These are phyloP conservation scores for Malassezia cuniculi DNA, from an alignment of 1,284 basidiomycete genomes.

Conservation along the genomic window DNA sequence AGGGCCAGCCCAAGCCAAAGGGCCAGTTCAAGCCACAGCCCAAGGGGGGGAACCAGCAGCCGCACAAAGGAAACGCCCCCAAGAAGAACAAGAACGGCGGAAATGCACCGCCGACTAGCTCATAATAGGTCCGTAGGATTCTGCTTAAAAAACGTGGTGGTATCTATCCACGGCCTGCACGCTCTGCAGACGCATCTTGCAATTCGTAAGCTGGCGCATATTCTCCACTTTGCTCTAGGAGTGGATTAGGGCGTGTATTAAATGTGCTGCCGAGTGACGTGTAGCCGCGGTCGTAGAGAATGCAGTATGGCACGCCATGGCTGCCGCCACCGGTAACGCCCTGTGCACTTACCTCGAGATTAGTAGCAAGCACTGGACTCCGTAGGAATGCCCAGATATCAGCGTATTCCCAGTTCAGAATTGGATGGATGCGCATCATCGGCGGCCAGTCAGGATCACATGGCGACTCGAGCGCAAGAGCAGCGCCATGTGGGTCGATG, in stretches of 20 bases:
- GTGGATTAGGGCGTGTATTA: constrained; percentile 85
- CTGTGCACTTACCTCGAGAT: background rate
- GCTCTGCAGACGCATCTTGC: constrained; percentile 61
- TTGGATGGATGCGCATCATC: constrained; percentile 83
- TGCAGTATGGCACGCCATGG: constrained; percentile 55
- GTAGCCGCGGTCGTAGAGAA: constrained; percentile 83
- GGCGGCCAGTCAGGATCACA: constrained; percentile 60
- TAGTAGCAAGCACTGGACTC: constrained; percentile 53
- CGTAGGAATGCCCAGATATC: constrained; percentile 82
- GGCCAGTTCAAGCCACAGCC: no score
- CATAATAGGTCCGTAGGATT: no score
- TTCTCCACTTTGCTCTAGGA: constrained; percentile 48
- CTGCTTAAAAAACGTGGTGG: no score
- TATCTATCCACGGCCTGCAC: constrained; percentile 50
- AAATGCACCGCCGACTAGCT: no score
- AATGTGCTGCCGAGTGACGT: constrained; percentile 88
- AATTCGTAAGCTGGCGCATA: constrained; percentile 68
- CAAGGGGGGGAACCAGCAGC: no score
- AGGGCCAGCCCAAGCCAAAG: no score
- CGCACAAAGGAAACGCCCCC: no score
- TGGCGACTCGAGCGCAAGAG: constrained; percentile 17
- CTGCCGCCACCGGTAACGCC: constrained; percentile 17
- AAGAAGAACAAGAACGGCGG: no score
- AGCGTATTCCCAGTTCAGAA: constrained; percentile 82
- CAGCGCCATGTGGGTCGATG: constrained; percentile 70